Base-by-base conservation (phyloP, 2,329 filamentous ascomycete species). In the Aspergillus sp. region DNA sequence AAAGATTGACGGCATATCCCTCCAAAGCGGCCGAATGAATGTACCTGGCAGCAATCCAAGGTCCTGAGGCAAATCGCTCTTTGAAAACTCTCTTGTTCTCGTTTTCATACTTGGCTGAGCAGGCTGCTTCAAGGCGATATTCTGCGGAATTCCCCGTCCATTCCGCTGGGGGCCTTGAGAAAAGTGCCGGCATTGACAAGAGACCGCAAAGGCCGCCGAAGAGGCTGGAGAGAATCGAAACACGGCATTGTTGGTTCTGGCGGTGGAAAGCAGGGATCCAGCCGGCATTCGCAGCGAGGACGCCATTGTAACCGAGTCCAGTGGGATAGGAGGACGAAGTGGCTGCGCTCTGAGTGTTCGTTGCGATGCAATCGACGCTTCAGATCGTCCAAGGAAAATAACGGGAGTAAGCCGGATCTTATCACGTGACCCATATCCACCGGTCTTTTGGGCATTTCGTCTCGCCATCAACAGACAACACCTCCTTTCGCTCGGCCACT, bases 31-130 rank as follows among this genome's bases (percentile, higher is more conserved):
- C 38, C 57, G 58, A 12, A 71, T 56, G 44, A 67, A 70, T 1
- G 66, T 70, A 27, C 69, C 69, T 9, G 69, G 69, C 37, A 76
- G 53, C 36, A 75, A 34, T 30, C 73, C 73, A 13, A 75, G 52
- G 51, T 74, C 68, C 44, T 71, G 64, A n/a, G 65, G 66, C 43
- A 71, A 47, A 33, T 62, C 59, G 12, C 58, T 45, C 29, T 54
- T 50, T 33, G 60, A 51, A 37, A 66, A 48, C 6, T 66, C 57
- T 40, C 58, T 60, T 11, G 60, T 53, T 36, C 60, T 52, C 28
- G 64, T 58, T 39, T 59, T 61, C 56, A 71, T 65, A 41, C 69
- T 70, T 28, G 66, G 67, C 46, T 69, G 61, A 5, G 63, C 48
- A 5, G 60, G 60, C 27, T 57, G 49, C 45, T 57, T 65, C 36